Evolutionary conservation across 2,329 filamentous ascomycete genomes (phyloP), one percentile per base, ranked within the genome.

Genomic region (Tolypocladium ovalisporum): DNA sequence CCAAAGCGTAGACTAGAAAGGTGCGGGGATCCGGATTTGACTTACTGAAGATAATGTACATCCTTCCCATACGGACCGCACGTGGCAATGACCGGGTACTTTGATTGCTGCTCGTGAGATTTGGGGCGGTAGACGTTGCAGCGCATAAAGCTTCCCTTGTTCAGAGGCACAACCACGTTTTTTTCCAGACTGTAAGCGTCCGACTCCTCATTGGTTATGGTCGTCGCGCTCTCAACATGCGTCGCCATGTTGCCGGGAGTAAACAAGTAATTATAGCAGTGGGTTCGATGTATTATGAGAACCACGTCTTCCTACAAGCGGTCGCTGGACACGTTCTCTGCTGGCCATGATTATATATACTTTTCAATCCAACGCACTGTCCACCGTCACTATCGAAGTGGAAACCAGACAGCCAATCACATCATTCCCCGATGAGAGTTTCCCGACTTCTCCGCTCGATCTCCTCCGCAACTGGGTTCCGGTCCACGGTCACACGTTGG

Each of bases 21-120:
- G 5, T 5, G 17, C n/a, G n/a, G n/a, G n/a, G n/a, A n/a, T 7
- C 7, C 15, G 37, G 8, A 19, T 39, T 39, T 2, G 4, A n/a
- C 37, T 15, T 6, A 76, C 73, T 77, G 73, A 58, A 75, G 74
- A 66, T 89, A 89, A 24, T 76, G 80, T 39, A 88, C 86, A 62
- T 89, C 86, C 63, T 90, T 89, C 52, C 87, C 86, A 61, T 89
- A 89, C 0, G 87, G 87, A 0, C 86, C 86, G 61, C 89, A 89
- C 0, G 86, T 89, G 2, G 87, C 81, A 10, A 89, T 67, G 0
- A 87, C 85, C 0, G 87, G 86, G 27, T 78, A 57, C 40, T 42
- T 42, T 12, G n/a, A n/a, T 24, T 24, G n/a, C 13, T 34, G 59
- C 13, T 59, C 63, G 17, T 56, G 34, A 1, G 40, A 51, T 55